Conservation (phyloP, 1,284 basidiomycete species). For the Clitocybe nebularis region DNA sequence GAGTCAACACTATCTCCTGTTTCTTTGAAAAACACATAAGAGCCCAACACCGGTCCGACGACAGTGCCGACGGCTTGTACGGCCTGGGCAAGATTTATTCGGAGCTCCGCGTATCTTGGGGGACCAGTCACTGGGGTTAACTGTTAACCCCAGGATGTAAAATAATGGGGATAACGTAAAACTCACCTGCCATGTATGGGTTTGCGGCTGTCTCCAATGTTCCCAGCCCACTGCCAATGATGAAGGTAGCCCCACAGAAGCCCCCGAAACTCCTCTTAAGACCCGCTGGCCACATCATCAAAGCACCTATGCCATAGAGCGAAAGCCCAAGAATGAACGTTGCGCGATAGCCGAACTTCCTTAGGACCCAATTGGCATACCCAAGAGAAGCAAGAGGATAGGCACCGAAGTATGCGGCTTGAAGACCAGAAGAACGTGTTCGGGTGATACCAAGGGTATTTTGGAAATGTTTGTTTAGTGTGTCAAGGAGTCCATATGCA, state of each 20-base stretch:
- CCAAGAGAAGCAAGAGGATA: conserved; percentile 31
- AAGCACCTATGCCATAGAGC: conserved; percentile 30
- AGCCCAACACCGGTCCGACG: conserved; percentile 29
- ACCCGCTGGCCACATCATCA: conserved; percentile 34
- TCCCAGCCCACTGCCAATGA: conserved; percentile 32
- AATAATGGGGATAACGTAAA: not conserved
- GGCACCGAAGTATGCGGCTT: conserved; percentile 84
- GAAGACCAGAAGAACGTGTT: conserved; percentile 79
- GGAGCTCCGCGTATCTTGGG: conserved; percentile 30
- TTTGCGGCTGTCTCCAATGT: conserved; percentile 32
- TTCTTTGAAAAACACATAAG: conserved; percentile 31
- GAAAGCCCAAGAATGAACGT: conserved; percentile 29
- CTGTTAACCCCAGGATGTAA: not conserved
- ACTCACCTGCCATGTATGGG: conserved; percentile 31
- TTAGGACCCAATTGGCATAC: conserved; percentile 30
- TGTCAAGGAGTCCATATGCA: conserved; percentile 81
- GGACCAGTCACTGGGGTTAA: conserved; percentile 26
- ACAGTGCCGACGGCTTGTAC: conserved; percentile 31
- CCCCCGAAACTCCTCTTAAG: conserved; percentile 31
- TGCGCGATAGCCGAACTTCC: conserved; percentile 30
- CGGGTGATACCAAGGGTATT: conserved; percentile 67
- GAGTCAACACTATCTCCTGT: conserved; percentile 27
- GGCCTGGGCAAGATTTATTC: conserved; percentile 32
- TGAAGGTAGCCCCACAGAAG: conserved; percentile 34
- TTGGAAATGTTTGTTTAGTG: conserved; percentile 82